Evolutionary conservation across 129 eudicot genomes (phyloP), one percentile per base, ranked within the genome.

Genomic region (Escallonia rubra): DNA sequence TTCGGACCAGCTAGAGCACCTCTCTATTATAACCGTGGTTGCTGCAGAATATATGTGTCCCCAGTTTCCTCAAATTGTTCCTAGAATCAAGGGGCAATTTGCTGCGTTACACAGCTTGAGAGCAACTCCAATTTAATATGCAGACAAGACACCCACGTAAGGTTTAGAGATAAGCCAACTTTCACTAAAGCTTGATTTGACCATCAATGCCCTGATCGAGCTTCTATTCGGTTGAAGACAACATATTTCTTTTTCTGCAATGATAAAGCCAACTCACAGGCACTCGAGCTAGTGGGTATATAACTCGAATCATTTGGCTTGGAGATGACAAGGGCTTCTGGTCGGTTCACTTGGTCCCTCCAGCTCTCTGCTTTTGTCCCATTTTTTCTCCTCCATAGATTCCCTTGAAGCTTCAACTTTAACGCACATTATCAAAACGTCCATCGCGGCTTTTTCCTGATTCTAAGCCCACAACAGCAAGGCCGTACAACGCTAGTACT

Each of bases 181-280:
- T 66, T 62, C 6, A 42, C 62, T 62, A 72, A 66, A 55, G 70
- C 46, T 61, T 58, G 73, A 68, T 75, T 68, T 68, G 80, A 75
- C 75, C 51, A 63, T 45, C 46, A 44, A 61, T 39, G n/a, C 59
- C 41, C 12, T 66, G 59, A n/a, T n/a, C n/a, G n/a, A 66, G 56
- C 66, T 46, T 11, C 54, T 63, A 55, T 57, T 63, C 6, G 16
- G 2, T 10, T 48, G 41, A 56, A 40, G 57, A 44, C 57, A 64
- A 55, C 4, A 7, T 44, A 2, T 46, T n/a, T 43, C 47, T 62
- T 45, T 44, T 72, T 41, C 34, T 23, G 34, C 34, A 23, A 23
- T 23, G 34, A 23, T 23, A 23, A 23, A 23, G 34, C 34, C 34
- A 23, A 23, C 1, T 23, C 34, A 23, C 34, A 23, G 34, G 34